Conservation (phyloP, 495 filamentous ascomycete genomes). For the Penicillium roqueforti region DNA sequence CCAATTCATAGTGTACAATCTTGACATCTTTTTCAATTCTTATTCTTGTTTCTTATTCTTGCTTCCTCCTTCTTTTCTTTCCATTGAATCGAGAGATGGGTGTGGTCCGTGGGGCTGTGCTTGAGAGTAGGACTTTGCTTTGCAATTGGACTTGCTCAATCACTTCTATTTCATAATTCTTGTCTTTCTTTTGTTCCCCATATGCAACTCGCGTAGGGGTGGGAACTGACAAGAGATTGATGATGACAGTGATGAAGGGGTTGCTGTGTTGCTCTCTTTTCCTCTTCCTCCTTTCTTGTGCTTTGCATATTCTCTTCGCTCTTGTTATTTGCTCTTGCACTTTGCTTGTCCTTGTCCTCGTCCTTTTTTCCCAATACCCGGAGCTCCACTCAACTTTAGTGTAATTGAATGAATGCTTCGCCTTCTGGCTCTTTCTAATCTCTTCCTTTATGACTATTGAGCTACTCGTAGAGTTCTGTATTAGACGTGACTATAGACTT, state of each 20-base stretch:
- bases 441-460: neutral
- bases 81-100: neutral
- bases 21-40: constrained; percentile 22
- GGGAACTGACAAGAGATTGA: neutral
- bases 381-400: neutral
- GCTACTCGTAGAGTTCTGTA: neutral
- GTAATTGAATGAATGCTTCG: constrained; percentile 4
- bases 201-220: neutral
- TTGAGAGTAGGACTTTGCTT: neutral
- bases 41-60: neutral
- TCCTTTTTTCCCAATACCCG: neutral
- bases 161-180: neutral
- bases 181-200: neutral
- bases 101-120: neutral
- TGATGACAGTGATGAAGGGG: neutral
- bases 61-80: constrained; percentile 6
- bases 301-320: neutral
- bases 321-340: neutral
- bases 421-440: neutral
- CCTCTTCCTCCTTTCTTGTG: neutral
- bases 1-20: constrained; percentile 36
- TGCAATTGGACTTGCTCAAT: neutral
- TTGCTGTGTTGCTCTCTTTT: neutral
- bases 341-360: constrained; percentile 3
- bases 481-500: neutral